phyloP scores from a whole-genome alignment of 1,284 basidiomycete genomes.

The Pseudozyma tsukubaensis region DNA sequence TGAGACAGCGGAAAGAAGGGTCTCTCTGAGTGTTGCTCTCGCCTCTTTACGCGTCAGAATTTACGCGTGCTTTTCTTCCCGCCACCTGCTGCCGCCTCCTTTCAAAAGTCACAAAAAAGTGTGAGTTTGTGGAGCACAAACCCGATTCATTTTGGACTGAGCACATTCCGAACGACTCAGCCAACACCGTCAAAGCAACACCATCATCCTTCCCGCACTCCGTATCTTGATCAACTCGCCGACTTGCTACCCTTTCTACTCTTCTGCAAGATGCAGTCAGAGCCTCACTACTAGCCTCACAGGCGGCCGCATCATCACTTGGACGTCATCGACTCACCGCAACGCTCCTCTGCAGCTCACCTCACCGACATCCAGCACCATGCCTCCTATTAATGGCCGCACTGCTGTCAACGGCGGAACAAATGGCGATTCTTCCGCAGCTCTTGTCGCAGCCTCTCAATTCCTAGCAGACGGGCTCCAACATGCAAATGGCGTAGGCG shows the following conservation, averaged over 20 bases:
- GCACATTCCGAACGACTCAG: constrained; percentile 3
- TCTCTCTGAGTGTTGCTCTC: constrained; percentile 24
- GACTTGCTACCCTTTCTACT: neutral
- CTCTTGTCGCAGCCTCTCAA: constrained; percentile 38
- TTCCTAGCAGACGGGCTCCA: constrained; percentile 25
- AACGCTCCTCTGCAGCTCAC: no score
- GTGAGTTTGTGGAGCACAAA: constrained; percentile 31
- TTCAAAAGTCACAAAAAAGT: constrained; percentile 10
- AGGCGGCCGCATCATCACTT: no score
- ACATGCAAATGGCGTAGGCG: neutral
- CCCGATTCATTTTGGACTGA: neutral
- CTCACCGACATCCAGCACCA: no score
- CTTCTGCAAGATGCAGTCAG: no score
- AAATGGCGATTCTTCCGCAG: constrained; percentile 12
- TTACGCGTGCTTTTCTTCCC: constrained; percentile 1
- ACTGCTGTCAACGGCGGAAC: neutral
- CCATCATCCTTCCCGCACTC: neutral
- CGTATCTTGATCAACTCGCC: neutral
- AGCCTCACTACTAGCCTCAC: neutral
- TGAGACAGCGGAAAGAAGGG: neutral
- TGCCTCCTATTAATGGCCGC: neutral
- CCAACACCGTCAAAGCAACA: neutral
- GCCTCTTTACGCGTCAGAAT: constrained; percentile 32
- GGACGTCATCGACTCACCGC: no score
- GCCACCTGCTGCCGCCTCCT: neutral